A percentile compares a stretch with the other conserved stretches of the same genome.
Evolutionary conservation across 2,329 filamentous ascomycete genomes (phyloP).

Genomic region (Fusarium anthophilum): DNA sequence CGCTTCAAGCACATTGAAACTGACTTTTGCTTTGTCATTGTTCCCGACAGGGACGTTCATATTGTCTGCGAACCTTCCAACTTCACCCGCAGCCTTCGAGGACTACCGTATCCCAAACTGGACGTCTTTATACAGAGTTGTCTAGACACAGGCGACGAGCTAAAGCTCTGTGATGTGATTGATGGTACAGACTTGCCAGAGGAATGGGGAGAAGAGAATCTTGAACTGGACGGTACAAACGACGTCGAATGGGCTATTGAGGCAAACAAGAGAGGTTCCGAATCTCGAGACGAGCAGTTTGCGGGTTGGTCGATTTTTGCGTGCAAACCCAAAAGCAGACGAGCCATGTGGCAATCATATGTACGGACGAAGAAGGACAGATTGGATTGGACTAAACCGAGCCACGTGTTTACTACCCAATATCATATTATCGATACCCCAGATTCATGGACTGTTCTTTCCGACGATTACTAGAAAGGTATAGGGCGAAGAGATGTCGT

Average conservation of each 20-base stretch:
- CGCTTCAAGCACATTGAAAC: not conserved
- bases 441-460: not conserved
- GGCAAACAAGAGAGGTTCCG: not conserved
- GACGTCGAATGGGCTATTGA: not conserved
- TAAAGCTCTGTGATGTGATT: not conserved
- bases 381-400: not conserved
- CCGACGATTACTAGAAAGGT: not conserved
- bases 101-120: not conserved
- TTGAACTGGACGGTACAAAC: not conserved
- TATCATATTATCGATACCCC: not conserved
- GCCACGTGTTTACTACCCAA: not conserved
- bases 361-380: not conserved
- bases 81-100: not conserved
- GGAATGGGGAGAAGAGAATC: not conserved
- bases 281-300: not conserved
- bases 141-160: not conserved
- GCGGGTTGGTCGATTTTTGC: not conserved
- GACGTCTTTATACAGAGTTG: not conserved
- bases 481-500: no score
- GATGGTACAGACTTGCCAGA: not conserved
- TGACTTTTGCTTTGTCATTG: not conserved
- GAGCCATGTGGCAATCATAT: not conserved
- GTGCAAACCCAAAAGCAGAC: not conserved
- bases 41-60: not conserved
- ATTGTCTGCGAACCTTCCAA: not conserved